Base-by-base conservation (phyloP, 306 rosid species). In the Dalbergia oliveri region DNA sequence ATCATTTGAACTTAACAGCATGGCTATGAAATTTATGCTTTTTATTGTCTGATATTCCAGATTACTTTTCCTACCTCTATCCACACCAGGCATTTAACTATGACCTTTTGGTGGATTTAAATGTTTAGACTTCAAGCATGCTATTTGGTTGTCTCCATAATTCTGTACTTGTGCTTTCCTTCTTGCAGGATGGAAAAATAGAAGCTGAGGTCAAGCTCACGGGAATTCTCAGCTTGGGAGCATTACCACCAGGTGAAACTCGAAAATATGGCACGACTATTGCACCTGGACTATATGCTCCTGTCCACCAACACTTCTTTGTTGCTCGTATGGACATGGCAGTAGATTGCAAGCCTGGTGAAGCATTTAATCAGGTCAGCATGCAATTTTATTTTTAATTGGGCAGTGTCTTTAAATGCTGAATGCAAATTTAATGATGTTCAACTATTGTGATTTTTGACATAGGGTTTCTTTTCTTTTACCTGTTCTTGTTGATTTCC, bases 321-420 rank as follows among this genome's bases (percentile, higher is more conserved):
- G 97, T 92, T 64, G 97, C 97, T 63, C 94, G 97, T 44, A 87
- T 92, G 94, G 92, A 92, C 88, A 92, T 92, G 97, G 89, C 94
- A 45, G 93, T 92, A 62, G 97, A 92, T 84, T 88, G 97, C 85
- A 92, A 84, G 82, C 94, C 97, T 37, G 97, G 97, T 35, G 97
- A 92, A 88, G 87, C 93, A 73, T 88, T 82, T 81, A 92, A 92
- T 86, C 97, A 92, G 93, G 94, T 91, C 69, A 61, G 73, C 60
- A 43, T 57, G 15, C 31, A 41, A 78, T 56, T 18, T 62, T 44
- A n/a, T 62, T 34, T 51, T 75, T 34, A 7, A 69, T 8, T 33
- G 19, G 39, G 59, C 26, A 19, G 11, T 58, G 37, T 34, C 76
- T 74, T 66, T 14, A 33, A 4, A 45, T 57, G 41, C 16, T 6